A percentile compares a stretch with the other conserved stretches of the same genome.
These are phyloP conservation scores for Boletus pseudopeckii DNA, from an alignment of 768 basidiomycete species.

Conservation along the genomic window DNA sequence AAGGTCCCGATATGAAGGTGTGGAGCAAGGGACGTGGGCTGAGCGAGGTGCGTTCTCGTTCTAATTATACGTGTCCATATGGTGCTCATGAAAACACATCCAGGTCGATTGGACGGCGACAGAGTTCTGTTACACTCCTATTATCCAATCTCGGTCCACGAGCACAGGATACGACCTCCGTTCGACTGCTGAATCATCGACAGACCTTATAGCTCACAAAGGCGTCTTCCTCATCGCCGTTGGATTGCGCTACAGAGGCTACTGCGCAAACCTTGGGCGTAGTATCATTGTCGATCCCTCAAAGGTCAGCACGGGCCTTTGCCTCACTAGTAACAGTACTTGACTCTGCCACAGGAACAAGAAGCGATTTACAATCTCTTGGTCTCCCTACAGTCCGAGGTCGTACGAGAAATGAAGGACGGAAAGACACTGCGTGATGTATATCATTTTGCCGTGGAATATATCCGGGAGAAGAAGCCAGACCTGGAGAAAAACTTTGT, in stretches of 20 bases:
- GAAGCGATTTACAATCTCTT: slow-evolving; percentile 83
- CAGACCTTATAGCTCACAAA: slow-evolving; percentile 78
- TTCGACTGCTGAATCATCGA: slow-evolving; percentile 80
- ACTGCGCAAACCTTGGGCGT: slow-evolving; percentile 88
- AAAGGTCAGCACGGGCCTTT: slow-evolving; percentile 45
- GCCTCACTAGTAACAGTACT: neutral
- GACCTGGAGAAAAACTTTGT: slow-evolving; percentile 81
- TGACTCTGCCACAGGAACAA: slow-evolving; percentile 63
- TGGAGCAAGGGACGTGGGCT: slow-evolving; percentile 80
- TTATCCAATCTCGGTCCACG: slow-evolving; percentile 90
- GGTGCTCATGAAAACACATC: slow-evolving; percentile 5
- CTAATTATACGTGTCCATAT: neutral
- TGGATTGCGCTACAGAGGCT: slow-evolving; percentile 89
- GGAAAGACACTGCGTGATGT: slow-evolving; percentile 74
- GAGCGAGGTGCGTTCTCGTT: slow-evolving; percentile 56
- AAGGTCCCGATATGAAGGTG: slow-evolving; percentile 88
- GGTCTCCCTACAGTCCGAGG: slow-evolving; percentile 70
- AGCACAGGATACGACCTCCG: slow-evolving; percentile 83
- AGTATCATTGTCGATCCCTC: slow-evolving; percentile 96
- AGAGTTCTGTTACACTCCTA: slow-evolving; percentile 93
- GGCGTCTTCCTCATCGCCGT: slow-evolving; percentile 87
- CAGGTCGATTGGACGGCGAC: slow-evolving; percentile 88
- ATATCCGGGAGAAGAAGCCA: slow-evolving; percentile 72
- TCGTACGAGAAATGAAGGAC: slow-evolving; percentile 74
- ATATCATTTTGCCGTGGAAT: slow-evolving; percentile 71